A percentile compares a stretch with the other conserved stretches of the same genome.
Conservation (phyloP, 192 early-diverging fungal species). For the Geranomyces michiganensis region DNA sequence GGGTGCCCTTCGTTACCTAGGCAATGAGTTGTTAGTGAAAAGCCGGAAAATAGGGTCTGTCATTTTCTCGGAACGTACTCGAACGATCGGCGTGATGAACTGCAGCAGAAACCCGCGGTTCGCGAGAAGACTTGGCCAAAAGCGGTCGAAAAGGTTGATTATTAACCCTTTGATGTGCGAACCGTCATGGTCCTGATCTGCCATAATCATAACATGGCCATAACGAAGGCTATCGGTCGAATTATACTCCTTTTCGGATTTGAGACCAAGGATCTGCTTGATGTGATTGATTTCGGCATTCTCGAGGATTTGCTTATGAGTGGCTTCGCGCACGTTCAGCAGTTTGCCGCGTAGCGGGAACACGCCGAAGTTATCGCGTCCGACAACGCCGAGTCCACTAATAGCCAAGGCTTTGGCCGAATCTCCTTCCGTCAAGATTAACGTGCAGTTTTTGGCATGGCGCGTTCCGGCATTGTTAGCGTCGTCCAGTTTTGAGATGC, state of each 20-base stretch:
- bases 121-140: constrained; percentile 80
- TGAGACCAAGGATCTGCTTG: constrained; percentile 85
- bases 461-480: constrained; percentile 80
- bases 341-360: constrained; percentile 93
- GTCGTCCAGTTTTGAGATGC: constrained; percentile 86
- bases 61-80: constrained; percentile 44
- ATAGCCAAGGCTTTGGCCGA: constrained; percentile 87
- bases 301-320: constrained; percentile 58
- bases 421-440: constrained; percentile 92
- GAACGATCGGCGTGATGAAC: constrained; percentile 91
- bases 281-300: constrained; percentile 80
- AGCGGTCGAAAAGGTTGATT: constrained; percentile 86
- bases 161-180: constrained; percentile 92
- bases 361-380: constrained; percentile 82
- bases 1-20: constrained; percentile 56
- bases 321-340: constrained; percentile 85
- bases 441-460: constrained; percentile 67
- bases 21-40: background rate
- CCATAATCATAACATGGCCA: constrained; percentile 91
- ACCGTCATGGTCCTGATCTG: constrained; percentile 91
- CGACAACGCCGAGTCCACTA: constrained; percentile 78
- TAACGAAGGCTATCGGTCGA: constrained; percentile 75
- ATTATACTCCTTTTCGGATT: constrained; percentile 72
- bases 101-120: constrained; percentile 81
- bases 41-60: background rate